Percentiles rank a stretch among this genome's conserved stretches.
Evolutionary conservation across 108 stramenopile species (phyloP).

Genomic region (Nitzschia sp.): DNA sequence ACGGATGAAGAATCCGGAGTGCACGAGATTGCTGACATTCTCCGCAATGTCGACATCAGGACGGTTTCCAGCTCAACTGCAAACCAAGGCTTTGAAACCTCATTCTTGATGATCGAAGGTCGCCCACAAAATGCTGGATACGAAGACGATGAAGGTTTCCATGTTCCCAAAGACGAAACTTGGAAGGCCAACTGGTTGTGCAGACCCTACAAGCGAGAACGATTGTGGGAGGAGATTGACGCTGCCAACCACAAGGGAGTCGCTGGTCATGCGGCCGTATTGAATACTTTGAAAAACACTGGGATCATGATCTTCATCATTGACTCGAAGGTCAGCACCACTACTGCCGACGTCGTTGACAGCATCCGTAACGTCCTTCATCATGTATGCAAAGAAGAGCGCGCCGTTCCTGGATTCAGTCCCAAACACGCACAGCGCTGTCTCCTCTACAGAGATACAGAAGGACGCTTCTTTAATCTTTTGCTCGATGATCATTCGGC

Average conservation of each 20-base stretch:
- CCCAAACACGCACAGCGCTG: constrained; percentile 45
- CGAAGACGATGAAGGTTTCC: background rate
- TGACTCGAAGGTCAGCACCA: constrained; percentile 32
- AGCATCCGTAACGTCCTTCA: constrained; percentile 16
- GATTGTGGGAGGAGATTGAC: constrained; percentile 15
- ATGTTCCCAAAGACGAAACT: background rate
- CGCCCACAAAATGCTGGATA: background rate
- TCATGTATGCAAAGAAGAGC: constrained; percentile 18
- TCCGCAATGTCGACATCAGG: background rate
- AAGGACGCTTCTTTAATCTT: constrained; percentile 58
- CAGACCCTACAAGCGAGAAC: constrained; percentile 25
- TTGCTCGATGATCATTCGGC: constrained; percentile 25
- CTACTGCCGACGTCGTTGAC: constrained; percentile 15
- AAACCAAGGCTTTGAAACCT: background rate
- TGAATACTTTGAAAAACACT: constrained; percentile 18
- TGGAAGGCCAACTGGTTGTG: constrained; percentile 10
- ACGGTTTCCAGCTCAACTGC: background rate
- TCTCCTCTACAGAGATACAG: constrained; percentile 54
- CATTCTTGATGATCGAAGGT: constrained; percentile 13
- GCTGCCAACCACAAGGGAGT: constrained; percentile 12
- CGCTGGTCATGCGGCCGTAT: constrained; percentile 15
- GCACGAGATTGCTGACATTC: constrained; percentile 3
- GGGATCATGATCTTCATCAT: constrained; percentile 28
- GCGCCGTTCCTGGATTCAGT: background rate
- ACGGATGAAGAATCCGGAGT: constrained; percentile 13